A percentile compares a stretch with the other conserved stretches of the same genome.
phyloP scores from a whole-genome alignment of 1,284 basidiomycete species.

The Tilletia caries region DNA sequence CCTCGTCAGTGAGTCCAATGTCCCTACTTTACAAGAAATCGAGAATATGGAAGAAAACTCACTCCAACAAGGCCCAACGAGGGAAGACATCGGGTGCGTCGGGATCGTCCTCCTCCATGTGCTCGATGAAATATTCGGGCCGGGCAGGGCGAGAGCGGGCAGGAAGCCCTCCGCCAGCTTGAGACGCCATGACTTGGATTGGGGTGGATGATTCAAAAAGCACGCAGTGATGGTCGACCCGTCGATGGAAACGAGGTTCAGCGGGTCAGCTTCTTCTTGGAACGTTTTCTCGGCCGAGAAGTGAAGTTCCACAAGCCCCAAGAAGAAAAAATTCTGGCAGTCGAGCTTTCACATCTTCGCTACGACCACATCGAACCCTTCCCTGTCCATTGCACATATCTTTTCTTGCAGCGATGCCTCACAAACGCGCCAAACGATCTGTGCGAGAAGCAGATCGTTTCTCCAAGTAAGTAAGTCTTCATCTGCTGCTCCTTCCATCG shows the following conservation, averaged over 20 bases:
- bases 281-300: too few species aligned
- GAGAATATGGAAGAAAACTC: neutral
- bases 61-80: slow-evolving; percentile 49
- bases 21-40: neutral
- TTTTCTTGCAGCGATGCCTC: neutral
- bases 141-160: slow-evolving; percentile 17
- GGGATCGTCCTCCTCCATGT: slow-evolving; percentile 53
- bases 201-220: neutral
- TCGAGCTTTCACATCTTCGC: too few species aligned
- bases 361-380: too few species aligned
- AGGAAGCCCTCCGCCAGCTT: neutral
- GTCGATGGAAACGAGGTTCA: too few species aligned
- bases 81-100: slow-evolving; percentile 43
- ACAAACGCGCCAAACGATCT: slow-evolving; percentile 11
- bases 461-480: slow-evolving; percentile 8
- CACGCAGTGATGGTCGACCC: too few species aligned
- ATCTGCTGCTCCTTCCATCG: neutral
- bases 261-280: too few species aligned
- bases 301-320: too few species aligned
- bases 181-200: neutral
- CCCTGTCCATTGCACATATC: too few species aligned
- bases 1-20: neutral
- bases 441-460: slow-evolving; percentile 2
- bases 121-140: slow-evolving; percentile 51
- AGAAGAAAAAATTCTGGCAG: too few species aligned